Evolutionary conservation across 768 basidiomycete species (phyloP).

Genomic region (Boletus rubescentipes): DNA sequence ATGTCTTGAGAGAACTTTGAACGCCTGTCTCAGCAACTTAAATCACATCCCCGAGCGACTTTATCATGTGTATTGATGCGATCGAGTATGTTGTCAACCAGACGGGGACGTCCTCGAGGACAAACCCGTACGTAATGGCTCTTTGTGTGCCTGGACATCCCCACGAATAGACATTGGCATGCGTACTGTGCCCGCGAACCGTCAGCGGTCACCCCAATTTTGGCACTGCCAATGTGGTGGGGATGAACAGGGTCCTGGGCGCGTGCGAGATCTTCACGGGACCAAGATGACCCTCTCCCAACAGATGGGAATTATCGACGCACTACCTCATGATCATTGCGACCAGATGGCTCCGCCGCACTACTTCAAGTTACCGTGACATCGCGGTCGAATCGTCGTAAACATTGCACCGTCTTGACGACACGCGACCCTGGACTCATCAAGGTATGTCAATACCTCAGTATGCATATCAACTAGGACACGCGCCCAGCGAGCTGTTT

Average conservation of each 20-base stretch:
- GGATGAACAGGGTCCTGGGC: neutral
- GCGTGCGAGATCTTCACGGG: slow-evolving; percentile 3
- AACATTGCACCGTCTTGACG: neutral
- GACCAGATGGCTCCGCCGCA: neutral
- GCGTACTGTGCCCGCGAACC: neutral
- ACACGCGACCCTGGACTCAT: neutral
- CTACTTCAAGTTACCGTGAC: neutral
- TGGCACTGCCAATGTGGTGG: neutral
- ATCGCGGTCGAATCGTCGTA: neutral
- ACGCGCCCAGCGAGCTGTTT: neutral
- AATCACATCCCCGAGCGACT: neutral
- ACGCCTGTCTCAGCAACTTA: neutral
- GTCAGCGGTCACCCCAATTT: neutral
- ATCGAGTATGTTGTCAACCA: neutral
- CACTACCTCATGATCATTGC: neutral
- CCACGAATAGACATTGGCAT: neutral
- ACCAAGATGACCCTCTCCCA: neutral
- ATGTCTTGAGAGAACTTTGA: neutral
- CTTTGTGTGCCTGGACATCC: neutral
- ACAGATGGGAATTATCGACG: neutral
- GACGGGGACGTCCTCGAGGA: neutral
- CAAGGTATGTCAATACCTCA: neutral
- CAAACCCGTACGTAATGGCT: neutral
- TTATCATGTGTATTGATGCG: neutral
- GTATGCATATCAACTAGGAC: neutral